Evolutionary conservation across 805 yeast species (phyloP).

Genomic region (Brettanomyces naardenensis): DNA sequence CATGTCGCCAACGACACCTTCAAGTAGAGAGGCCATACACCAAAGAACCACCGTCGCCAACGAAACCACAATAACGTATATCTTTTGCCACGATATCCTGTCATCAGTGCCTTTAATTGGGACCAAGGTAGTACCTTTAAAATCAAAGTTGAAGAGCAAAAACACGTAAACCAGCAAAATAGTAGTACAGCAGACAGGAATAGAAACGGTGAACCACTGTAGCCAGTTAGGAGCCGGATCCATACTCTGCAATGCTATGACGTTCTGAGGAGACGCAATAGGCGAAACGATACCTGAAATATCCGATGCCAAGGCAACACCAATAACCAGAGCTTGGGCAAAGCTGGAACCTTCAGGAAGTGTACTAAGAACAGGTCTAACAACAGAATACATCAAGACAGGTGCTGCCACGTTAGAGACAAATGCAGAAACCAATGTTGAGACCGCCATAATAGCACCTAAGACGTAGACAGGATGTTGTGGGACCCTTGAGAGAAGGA

Average conservation of each 20-base stretch:
- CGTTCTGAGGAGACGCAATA: constrained; percentile 94
- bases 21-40: constrained; percentile 79
- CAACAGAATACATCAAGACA: constrained; percentile 81
- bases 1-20: constrained; percentile 82
- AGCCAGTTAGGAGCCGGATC: constrained; percentile 79
- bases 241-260: constrained; percentile 85
- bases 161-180: constrained; percentile 67
- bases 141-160: constrained; percentile 54
- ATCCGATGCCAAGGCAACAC: constrained; percentile 89
- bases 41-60: constrained; percentile 71
- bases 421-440: constrained; percentile 88
- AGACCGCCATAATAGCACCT: constrained; percentile 76
- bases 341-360: constrained; percentile 72
- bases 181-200: constrained; percentile 68
- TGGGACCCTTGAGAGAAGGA: constrained; percentile 75
- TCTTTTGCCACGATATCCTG: constrained; percentile 62
- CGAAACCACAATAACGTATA: constrained; percentile 65
- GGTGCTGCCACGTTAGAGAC: constrained; percentile 97
- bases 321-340: constrained; percentile 77
- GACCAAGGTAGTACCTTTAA: constrained; percentile 37
- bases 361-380: constrained; percentile 83
- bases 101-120: constrained; percentile 60
- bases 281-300: constrained; percentile 98
- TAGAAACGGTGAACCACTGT: constrained; percentile 83
- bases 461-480: constrained; percentile 74